Evolutionary conservation across 2,329 filamentous ascomycete species (phyloP), one percentile per base, ranked within the genome.

Genomic region (Corinectria fuckeliana): DNA sequence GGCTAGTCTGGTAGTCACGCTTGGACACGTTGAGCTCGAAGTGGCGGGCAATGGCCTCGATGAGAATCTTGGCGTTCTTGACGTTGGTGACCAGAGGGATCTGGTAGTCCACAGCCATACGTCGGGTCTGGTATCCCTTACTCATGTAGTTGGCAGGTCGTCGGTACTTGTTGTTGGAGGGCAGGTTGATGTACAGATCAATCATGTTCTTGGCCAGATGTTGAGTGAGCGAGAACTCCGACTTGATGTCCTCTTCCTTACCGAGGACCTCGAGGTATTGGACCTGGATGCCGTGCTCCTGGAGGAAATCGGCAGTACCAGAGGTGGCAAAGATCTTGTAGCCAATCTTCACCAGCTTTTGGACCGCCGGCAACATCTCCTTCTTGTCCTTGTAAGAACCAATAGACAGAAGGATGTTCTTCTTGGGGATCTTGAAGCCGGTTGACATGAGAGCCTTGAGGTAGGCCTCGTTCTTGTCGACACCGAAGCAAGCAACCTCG

Each of bases 141-240:
- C 91, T 96, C 90, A 99, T 96, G 80, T 98, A 99, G 82, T 93
- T 99, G 71, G 95, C 95, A 28, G 95, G 95, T 67, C 95, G 89
- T 70, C 95, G 88, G 84, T 96, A 99, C 77, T 93, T 91, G 82
- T 99, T 99, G 86, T 87, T 97, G 11, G 95, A 98, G n/a, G 95
- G 95, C 78, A 99, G 79, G 78, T 99, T 99, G 88, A 99, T 97
- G 82, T 99, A 99, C 61, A 99, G 81, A 76, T 98, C 94, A 71
- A 99, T 99, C 77, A 95, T 89, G 80, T 98, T 98, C 81, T 97
- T 98, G 58, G 94, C 91, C 78, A 99, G 81, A 81, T 97, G 94
- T 80, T 98, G 93, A 1, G 93, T 97, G 62, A 99, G 85, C 8
- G 95, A 99, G 81, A 96, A 99, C 79, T 99, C 95, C 0, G 93